Evolutionary conservation across 2,329 filamentous ascomycete genomes (phyloP).

Genomic region (Zymoseptoria ardabiliae): DNA sequence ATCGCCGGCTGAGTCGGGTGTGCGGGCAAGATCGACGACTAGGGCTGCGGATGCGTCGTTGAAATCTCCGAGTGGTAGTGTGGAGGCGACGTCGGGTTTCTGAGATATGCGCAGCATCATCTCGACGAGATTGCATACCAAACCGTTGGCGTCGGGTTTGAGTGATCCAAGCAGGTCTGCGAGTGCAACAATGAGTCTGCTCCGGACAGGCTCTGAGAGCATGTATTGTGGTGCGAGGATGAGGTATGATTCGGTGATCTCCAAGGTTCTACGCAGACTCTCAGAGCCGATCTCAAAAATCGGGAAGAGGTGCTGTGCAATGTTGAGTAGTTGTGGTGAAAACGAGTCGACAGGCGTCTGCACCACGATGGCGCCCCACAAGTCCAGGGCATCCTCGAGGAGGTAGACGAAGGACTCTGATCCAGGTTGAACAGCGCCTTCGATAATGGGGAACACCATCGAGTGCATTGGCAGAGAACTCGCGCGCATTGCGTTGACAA

Average conservation of each 20-base stretch:
- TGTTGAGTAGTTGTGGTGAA: slow-evolving; percentile 35
- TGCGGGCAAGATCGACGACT: slow-evolving; percentile 9
- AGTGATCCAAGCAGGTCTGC: slow-evolving; percentile 37
- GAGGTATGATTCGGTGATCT: slow-evolving; percentile 44
- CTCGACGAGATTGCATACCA: slow-evolving; percentile 41
- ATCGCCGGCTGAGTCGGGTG: slow-evolving; percentile 11
- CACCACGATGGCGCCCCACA: slow-evolving; percentile 75
- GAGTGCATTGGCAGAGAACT: slow-evolving; percentile 71
- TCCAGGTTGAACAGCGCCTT: slow-evolving; percentile 67
- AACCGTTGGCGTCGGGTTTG: slow-evolving; percentile 43
- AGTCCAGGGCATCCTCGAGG: slow-evolving; percentile 82
- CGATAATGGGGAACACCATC: slow-evolving; percentile 74
- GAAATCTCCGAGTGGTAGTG: slow-evolving; percentile 10
- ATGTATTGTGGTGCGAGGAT: slow-evolving; percentile 42
- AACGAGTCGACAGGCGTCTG: slow-evolving; percentile 42
- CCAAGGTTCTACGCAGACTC: slow-evolving; percentile 40
- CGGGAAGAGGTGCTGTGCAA: slow-evolving; percentile 40
- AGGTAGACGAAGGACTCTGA: slow-evolving; percentile 72
- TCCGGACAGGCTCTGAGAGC: slow-evolving; percentile 36
- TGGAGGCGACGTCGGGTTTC: slow-evolving; percentile 28
- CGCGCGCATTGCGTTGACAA: slow-evolving; percentile 78
- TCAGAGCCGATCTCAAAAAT: slow-evolving; percentile 45
- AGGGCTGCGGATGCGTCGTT: slow-evolving; percentile 11
- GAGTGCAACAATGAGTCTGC: slow-evolving; percentile 33
- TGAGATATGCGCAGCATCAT: slow-evolving; percentile 38